These are phyloP conservation scores for Pseudocercospora cruenta DNA, from an alignment of 2,329 filamentous ascomycete species.

Conservation along the genomic window DNA sequence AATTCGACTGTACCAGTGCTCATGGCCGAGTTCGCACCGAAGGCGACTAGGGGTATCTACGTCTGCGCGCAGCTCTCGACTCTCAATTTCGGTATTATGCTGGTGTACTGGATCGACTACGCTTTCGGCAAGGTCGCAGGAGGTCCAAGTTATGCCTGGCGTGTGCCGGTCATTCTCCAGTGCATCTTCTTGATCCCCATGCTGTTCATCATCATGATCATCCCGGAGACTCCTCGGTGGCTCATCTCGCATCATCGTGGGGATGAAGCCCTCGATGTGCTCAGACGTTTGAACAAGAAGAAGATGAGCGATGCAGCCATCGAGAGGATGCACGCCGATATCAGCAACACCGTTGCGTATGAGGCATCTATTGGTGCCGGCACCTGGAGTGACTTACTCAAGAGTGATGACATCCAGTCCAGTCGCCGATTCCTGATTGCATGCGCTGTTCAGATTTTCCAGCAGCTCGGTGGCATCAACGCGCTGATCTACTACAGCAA, in stretches of 20 bases:
- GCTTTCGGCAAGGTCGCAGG: slow-evolving; percentile 40
- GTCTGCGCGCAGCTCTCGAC: slow-evolving; percentile 55
- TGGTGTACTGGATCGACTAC: slow-evolving; percentile 54
- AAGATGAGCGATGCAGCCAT: slow-evolving; percentile 34
- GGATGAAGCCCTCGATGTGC: slow-evolving; percentile 44
- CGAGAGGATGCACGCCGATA: slow-evolving; percentile 31
- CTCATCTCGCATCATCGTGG: slow-evolving; percentile 45
- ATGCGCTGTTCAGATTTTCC: slow-evolving; percentile 35
- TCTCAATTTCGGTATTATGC: slow-evolving; percentile 52
- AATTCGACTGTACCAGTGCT: slow-evolving; percentile 52
- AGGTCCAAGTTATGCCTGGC: slow-evolving; percentile 43
- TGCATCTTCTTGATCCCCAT: slow-evolving; percentile 48
- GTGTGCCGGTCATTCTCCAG: slow-evolving; percentile 49
- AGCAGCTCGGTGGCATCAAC: slow-evolving; percentile 38
- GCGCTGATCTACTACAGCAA: slow-evolving; percentile 37
- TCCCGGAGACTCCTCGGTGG: slow-evolving; percentile 53
- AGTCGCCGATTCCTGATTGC: slow-evolving; percentile 35
- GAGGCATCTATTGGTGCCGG: slow-evolving; percentile 44
- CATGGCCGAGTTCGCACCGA: slow-evolving; percentile 47
- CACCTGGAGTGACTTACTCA: slow-evolving; percentile 35
- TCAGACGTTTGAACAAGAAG: slow-evolving; percentile 32
- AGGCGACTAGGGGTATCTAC: slow-evolving; percentile 40
- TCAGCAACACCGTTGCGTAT: slow-evolving; percentile 35
- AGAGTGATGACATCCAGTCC: slow-evolving; percentile 35
- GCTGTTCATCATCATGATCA: slow-evolving; percentile 42